These are phyloP conservation scores for Rosa chinensis DNA, from an alignment of 306 rosid species.

Conservation along the genomic window DNA sequence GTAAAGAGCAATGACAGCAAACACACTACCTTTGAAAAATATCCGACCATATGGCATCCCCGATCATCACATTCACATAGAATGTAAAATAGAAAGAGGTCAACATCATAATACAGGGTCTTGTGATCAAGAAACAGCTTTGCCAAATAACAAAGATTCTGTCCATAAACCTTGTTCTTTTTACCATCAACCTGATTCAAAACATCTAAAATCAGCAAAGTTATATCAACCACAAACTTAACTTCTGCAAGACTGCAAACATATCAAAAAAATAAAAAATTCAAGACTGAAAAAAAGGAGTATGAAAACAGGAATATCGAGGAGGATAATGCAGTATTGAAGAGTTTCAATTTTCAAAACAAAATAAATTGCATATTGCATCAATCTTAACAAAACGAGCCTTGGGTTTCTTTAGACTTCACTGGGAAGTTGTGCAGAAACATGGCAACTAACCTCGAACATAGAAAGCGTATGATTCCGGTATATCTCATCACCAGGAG, in stretches of 20 bases:
- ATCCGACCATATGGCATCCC: conserved; percentile 99
- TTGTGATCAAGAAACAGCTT: conserved; percentile 98
- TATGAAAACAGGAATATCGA: neutral
- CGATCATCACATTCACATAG: conserved; percentile 97
- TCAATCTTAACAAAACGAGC: neutral
- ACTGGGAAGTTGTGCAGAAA: conserved; percentile 10
- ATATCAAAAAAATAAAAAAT: neutral
- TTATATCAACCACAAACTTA: conserved; percentile 18
- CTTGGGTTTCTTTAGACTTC: neutral
- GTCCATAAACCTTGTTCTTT: conserved; percentile 99
- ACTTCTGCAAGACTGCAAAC: neutral
- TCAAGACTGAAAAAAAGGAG: neutral
- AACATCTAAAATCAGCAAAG: conserved; percentile 10
- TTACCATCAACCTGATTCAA: conserved; percentile 93
- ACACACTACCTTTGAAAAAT: conserved; percentile 82
- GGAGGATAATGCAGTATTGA: neutral
- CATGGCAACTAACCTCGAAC: conserved; percentile 77
- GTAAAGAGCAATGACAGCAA: neutral
- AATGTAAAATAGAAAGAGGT: conserved; percentile 92
- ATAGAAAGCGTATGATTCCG: conserved; percentile 96
- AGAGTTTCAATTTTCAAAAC: neutral
- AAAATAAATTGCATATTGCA: neutral
- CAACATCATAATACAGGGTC: conserved; percentile 97
- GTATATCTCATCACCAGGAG: conserved; percentile 99
- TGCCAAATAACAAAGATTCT: conserved; percentile 97